Evolutionary conservation across 2,329 filamentous ascomycete species (phyloP).

Genomic region (Neocatenulostroma microsporum): DNA sequence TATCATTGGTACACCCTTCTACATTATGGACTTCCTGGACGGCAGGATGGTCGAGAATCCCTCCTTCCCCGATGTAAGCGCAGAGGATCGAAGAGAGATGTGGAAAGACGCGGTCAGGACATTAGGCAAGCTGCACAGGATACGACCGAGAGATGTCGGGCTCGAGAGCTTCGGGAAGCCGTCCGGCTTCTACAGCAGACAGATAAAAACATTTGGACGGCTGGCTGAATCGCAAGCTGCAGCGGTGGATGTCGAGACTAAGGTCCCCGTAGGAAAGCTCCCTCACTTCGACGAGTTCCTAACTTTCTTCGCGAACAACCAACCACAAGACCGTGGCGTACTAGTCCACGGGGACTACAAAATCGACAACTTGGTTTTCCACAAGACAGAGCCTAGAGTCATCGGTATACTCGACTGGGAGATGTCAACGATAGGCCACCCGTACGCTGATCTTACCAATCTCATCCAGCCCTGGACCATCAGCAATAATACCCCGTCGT

Average conservation of each 20-base stretch:
- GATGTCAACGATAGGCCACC: constrained; percentile 97
- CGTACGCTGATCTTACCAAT: constrained; percentile 83
- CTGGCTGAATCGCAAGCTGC: constrained; percentile 72
- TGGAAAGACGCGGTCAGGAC: constrained; percentile 80
- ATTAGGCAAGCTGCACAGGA: constrained; percentile 75
- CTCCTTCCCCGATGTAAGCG: constrained; percentile 62
- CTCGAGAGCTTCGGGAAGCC: constrained; percentile 66
- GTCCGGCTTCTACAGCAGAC: constrained; percentile 73
- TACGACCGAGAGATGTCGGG: constrained; percentile 58
- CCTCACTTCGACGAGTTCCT: constrained; percentile 77
- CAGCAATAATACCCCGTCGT: constrained; percentile 21
- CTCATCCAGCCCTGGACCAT: constrained; percentile 48
- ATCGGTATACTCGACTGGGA: constrained; percentile 97
- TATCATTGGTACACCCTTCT: constrained; percentile 85
- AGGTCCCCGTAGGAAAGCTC: constrained; percentile 67
- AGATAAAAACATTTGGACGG: constrained; percentile 72
- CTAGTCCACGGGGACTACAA: constrained; percentile 96
- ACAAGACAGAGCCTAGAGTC: constrained; percentile 77
- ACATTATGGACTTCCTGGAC: constrained; percentile 93
- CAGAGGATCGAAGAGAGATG: constrained; percentile 65
- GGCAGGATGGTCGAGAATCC: constrained; percentile 91
- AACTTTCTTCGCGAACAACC: constrained; percentile 62
- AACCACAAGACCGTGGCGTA: constrained; percentile 68
- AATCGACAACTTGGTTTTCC: constrained; percentile 60
- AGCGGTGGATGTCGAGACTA: constrained; percentile 68